Evolutionary conservation across 2,329 filamentous ascomycete species (phyloP).

Genomic region (Aureobasidium sp.): DNA sequence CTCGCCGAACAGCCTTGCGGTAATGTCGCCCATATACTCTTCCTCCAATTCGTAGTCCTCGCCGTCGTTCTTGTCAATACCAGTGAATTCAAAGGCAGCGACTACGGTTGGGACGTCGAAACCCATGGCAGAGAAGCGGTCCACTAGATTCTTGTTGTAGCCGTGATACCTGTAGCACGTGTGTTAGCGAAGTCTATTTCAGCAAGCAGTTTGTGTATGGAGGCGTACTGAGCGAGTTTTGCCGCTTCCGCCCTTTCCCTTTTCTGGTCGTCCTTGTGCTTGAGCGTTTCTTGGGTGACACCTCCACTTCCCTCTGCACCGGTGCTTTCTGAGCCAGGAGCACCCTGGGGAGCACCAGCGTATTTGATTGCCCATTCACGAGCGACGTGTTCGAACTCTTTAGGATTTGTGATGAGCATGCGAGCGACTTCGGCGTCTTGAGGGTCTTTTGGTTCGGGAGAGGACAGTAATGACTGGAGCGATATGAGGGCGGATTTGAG

Average conservation of each 20-base stretch:
- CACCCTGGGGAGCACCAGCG: slow-evolving; percentile 64
- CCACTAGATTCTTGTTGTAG: slow-evolving; percentile 76
- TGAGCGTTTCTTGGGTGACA: slow-evolving; percentile 46
- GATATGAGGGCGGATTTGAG: slow-evolving; percentile 94
- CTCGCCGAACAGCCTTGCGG: slow-evolving; percentile 75
- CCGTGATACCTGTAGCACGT: slow-evolving; percentile 62
- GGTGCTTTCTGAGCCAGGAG: slow-evolving; percentile 38
- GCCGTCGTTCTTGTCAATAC: slow-evolving; percentile 71
- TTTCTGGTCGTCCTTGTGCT: slow-evolving; percentile 46
- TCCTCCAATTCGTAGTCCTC: slow-evolving; percentile 82
- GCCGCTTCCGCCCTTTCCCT: slow-evolving; percentile 52
- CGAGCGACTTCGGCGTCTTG: slow-evolving; percentile 92
- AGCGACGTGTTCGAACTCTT: slow-evolving; percentile 72
- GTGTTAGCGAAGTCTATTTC: neutral
- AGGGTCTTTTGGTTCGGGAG: slow-evolving; percentile 90
- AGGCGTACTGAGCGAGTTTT: slow-evolving; percentile 47
- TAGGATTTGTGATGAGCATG: slow-evolving; percentile 75
- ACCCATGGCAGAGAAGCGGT: slow-evolving; percentile 83
- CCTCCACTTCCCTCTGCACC: slow-evolving; percentile 35
- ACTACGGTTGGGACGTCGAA: slow-evolving; percentile 86
- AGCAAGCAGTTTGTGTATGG: slow-evolving; percentile 24
- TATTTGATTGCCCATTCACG: slow-evolving; percentile 84
- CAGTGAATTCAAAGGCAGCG: slow-evolving; percentile 70
- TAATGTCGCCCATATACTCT: slow-evolving; percentile 84
- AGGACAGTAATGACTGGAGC: slow-evolving; percentile 84